These are phyloP conservation scores for Yamadazyma dendronema DNA, from an alignment of 1,139 yeast genomes.

Conservation along the genomic window DNA sequence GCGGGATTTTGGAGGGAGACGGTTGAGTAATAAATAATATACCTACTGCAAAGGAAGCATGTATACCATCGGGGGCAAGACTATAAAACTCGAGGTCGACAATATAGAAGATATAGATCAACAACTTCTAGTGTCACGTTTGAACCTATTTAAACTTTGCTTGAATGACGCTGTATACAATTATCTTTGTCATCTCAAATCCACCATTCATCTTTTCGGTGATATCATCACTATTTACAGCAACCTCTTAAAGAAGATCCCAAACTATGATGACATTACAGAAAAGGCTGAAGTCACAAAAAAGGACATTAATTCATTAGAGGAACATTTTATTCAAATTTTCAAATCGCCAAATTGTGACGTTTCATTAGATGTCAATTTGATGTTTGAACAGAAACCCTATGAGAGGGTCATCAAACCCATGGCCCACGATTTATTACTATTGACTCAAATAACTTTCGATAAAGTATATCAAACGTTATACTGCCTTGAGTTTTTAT, in stretches of 20 bases:
- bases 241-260: constrained; percentile 39
- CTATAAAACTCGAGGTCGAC: constrained; percentile 22
- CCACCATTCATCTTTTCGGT: constrained; percentile 34
- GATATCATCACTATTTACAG: constrained; percentile 43
- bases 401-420: constrained; percentile 28
- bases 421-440: constrained; percentile 21
- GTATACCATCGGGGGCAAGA: constrained; percentile 33
- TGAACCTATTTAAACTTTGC: constrained; percentile 32
- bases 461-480: constrained; percentile 23
- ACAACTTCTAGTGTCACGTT: constrained; percentile 26
- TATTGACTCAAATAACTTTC: constrained; percentile 23
- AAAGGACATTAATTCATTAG: constrained; percentile 25
- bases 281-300: constrained; percentile 30
- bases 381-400: constrained; percentile 28
- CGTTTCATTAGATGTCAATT: constrained; percentile 1
- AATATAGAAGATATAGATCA: constrained; percentile 23
- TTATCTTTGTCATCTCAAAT: constrained; percentile 29
- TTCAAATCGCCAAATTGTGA: constrained; percentile 21
- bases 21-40: background rate
- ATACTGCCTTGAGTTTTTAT: constrained; percentile 35
- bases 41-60: constrained; percentile 27
- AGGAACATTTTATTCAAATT: constrained; percentile 30
- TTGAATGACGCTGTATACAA: constrained; percentile 31
- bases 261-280: constrained; percentile 44
- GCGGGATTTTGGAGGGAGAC: background rate